Evolutionary conservation across 306 rosid genomes (phyloP).

Genomic region (Fagus sylvatica): DNA sequence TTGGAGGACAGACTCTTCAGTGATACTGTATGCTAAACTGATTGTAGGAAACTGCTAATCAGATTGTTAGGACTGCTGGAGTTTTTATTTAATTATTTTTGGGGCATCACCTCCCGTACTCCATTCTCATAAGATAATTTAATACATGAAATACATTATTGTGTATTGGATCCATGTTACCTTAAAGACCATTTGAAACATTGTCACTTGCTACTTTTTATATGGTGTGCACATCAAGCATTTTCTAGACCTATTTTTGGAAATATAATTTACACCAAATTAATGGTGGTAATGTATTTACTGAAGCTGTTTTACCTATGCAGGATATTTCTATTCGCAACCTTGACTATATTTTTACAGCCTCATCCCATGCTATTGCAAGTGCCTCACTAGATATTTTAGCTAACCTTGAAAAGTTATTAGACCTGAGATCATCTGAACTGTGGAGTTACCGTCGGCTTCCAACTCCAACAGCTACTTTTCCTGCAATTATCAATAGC

Average conservation of each 20-base stretch:
- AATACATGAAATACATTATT: neutral
- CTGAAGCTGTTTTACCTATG: conserved; percentile 6
- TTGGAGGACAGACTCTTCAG: neutral
- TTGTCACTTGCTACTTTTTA: neutral
- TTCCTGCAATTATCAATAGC: conserved; percentile 73
- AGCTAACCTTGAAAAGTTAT: conserved; percentile 68
- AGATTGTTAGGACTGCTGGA: neutral
- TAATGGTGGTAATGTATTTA: neutral
- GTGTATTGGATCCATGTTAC: neutral
- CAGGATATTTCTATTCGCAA: conserved; percentile 90
- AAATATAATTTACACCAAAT: neutral
- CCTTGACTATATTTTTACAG: conserved; percentile 73
- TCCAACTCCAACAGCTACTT: conserved; percentile 90
- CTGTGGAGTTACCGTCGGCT: conserved; percentile 84
- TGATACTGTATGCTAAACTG: neutral
- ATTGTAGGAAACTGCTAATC: neutral
- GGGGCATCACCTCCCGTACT: neutral
- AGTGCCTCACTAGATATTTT: conserved; percentile 67
- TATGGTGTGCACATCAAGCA: neutral
- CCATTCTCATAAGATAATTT: neutral
- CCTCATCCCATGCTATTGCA: conserved; percentile 70
- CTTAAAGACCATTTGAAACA: neutral
- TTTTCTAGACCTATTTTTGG: neutral
- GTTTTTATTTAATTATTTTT: neutral
- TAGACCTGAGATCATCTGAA: conserved; percentile 85